Evolutionary conservation across 202 grass and related monocot species (phyloP), one percentile per base, ranked within the genome.

Genomic region (Brachypodium distachyon): DNA sequence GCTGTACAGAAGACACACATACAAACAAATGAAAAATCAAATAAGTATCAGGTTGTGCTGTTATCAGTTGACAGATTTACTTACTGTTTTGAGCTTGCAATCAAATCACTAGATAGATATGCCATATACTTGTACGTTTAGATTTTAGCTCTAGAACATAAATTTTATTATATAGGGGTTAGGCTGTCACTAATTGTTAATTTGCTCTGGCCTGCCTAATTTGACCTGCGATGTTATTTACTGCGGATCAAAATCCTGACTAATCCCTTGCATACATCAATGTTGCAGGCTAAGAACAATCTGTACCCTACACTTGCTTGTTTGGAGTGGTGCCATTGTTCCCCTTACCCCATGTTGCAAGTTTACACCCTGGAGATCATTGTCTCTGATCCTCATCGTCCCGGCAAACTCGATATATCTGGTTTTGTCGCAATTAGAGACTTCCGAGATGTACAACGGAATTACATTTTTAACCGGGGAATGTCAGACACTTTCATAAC

Each of bases 401-500:
- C 29, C 18, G 19, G 67, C 44, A 23, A 70, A 33, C 28, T 70
- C 28, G 67, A 52, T 3, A 2, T 70, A 32, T 70, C 44, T 17
- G 27, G 46, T 23, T 70, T 70, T 4, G 16, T 51, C 1, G 29
- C 29, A 10, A 52, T 52, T 23, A 71, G 67, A 29, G 46, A 71
- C 29, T 49, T 22, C 5, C 0, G 3, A 37, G 67, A 71, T 71
- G 67, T 18, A 23, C 31, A 11, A 1, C 29, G 46, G 22, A 71
- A 71, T 71, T 71, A 52, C 29, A 71, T 51, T 71, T 71, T 71
- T 46, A 71, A 52, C 29, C 29, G 46, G 46, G 67, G 22, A 32
- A 71, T 22, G 31, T 3, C 28, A 13, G 18, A 52, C 29, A 27
- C 67, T 51, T 51, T 47, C 3, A 68, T 26, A 29, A 18, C 17